Evolutionary conservation across 768 basidiomycete species (phyloP).

Genomic region (Russula ochroleuca): DNA sequence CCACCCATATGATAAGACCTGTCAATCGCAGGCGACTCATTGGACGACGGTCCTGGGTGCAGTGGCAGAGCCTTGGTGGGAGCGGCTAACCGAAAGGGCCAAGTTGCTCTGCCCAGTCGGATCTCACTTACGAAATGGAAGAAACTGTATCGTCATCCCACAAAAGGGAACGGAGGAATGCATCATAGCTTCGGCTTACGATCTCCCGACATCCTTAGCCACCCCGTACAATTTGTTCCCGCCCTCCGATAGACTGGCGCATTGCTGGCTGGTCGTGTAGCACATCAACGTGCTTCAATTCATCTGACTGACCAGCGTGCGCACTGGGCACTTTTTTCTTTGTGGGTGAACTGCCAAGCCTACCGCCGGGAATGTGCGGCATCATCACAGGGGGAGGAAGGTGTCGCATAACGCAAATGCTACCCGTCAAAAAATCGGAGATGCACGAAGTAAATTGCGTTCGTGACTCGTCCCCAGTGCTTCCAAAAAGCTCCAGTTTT

Average conservation of each 20-base stretch:
- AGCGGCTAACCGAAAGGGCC: constrained; percentile 23
- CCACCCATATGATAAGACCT: neutral
- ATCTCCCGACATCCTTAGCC: constrained; percentile 7
- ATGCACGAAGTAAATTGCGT: constrained; percentile 9
- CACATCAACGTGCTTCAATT: neutral
- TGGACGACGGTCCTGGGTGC: constrained; percentile 6
- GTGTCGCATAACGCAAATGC: neutral
- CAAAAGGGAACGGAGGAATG: constrained; percentile 18
- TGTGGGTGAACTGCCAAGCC: neutral
- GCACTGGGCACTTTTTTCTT: neutral
- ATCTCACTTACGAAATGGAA: constrained; percentile 20
- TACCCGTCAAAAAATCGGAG: neutral
- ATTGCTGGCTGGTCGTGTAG: neutral
- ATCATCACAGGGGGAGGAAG: neutral
- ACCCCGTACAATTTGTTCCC: neutral
- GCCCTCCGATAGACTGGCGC: constrained; percentile 12
- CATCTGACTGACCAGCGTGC: neutral
- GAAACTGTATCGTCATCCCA: neutral
- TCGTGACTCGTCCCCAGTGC: neutral
- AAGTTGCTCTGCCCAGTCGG: neutral
- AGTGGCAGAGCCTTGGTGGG: neutral
- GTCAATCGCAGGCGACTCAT: constrained; percentile 8
- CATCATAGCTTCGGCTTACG: constrained; percentile 11
- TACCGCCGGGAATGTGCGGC: constrained; percentile 8
- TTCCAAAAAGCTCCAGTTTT: neutral